These are phyloP conservation scores for Ceratobasidium sp. DNA, from an alignment of 1,284 basidiomycete species.

Conservation along the genomic window DNA sequence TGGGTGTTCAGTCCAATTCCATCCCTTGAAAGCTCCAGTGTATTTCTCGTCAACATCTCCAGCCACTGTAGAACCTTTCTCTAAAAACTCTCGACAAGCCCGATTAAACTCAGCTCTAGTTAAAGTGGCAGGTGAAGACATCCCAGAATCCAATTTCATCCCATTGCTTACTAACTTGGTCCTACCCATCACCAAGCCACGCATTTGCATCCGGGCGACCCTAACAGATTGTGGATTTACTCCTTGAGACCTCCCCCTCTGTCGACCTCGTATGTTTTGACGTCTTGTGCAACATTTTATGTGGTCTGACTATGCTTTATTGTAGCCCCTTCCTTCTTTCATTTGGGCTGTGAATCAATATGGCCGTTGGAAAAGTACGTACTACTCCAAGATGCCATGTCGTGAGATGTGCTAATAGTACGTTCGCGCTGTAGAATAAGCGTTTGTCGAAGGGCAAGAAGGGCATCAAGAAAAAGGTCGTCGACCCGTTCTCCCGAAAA, in stretches of 20 bases:
- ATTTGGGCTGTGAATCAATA: slow-evolving; percentile 34
- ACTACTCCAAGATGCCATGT: background rate
- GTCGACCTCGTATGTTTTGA: slow-evolving; percentile 31
- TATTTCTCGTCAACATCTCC: slow-evolving; percentile 31
- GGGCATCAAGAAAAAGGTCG: slow-evolving; percentile 99
- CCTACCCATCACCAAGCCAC: slow-evolving; percentile 41
- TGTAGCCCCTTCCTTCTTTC: slow-evolving; percentile 34
- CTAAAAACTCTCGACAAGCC: slow-evolving; percentile 70
- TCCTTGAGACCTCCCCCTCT: slow-evolving; percentile 16
- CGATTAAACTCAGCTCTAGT: slow-evolving; percentile 72
- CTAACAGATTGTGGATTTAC: slow-evolving; percentile 34
- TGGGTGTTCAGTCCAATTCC: slow-evolving; percentile 70
- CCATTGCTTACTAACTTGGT: background rate
- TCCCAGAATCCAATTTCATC: background rate
- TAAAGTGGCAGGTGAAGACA: slow-evolving; percentile 58
- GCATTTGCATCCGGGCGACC: slow-evolving; percentile 38
- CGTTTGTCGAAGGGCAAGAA: slow-evolving; percentile 99
- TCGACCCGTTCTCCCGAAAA: slow-evolving; percentile 99
- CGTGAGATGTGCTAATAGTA: slow-evolving; percentile 26
- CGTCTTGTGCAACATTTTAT: background rate
- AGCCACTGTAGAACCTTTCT: slow-evolving; percentile 52
- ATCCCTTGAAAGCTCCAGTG: slow-evolving; percentile 56
- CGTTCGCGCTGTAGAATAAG: slow-evolving; percentile 80
- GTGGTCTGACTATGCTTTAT: background rate
- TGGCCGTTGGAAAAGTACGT: slow-evolving; percentile 45